Evolutionary conservation across 1,284 basidiomycete genomes (phyloP), one percentile per base, ranked within the genome.

Genomic region (Ustilago tritici): DNA sequence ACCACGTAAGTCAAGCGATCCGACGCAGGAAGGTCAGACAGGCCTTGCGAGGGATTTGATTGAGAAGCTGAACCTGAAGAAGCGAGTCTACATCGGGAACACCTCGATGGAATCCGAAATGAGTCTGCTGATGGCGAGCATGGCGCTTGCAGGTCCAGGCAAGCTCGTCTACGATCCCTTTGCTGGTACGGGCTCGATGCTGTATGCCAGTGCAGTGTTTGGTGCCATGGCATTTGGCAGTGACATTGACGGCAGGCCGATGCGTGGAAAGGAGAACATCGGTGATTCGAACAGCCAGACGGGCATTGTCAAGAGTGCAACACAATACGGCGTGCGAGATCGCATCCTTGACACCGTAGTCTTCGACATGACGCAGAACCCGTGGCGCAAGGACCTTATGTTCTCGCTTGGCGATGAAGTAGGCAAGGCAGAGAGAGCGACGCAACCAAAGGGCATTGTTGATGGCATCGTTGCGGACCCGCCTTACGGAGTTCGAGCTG

Each of bases 91-190:
- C 85, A 98, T 92, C 84, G 96, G 97, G 10, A 99, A 97, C 81
- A 99, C 97, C 0, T 94, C 93, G 79, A 99, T 99, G 97, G 95
- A 98, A 82, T 91, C 95, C 1, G 95, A 98, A 84, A 92, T 98
- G 75, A 95, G 94, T 1, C 88, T 99, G 50, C 87, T 98, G 41
- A 97, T 98, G 94, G 95, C 95, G 8, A 95, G 95, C 79, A 97
- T 99, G 87, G 92, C 95, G 0, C 88, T 96, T 82, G 92, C 95
- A 0, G 90, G 91, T 3, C 91, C 93, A 2, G 95, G 95, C 43
- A 96, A 93, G 86, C 86, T 98, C 36, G 89, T 98, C 19, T 98
- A 98, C 81, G 97, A 99, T 84, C 97, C 97, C 0, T 99, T 99
- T 86, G 91, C 93, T 56, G 97, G 97, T 1, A 99, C 97, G 0